Base-by-base conservation (phyloP, 345 rosid species). In the Brassica incana region DNA sequence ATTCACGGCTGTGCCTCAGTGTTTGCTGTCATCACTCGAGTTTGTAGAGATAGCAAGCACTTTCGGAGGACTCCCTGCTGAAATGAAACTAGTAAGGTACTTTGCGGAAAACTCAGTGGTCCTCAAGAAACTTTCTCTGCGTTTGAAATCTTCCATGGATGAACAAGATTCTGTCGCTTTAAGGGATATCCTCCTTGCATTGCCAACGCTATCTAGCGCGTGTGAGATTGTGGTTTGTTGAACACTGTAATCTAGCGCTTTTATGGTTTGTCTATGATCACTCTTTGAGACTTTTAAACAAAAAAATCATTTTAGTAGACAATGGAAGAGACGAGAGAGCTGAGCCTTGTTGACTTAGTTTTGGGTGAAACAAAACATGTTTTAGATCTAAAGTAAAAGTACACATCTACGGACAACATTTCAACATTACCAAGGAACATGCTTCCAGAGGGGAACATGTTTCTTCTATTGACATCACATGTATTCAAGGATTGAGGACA, bases 81-180 rank as follows among this genome's bases (percentile, higher is more conserved):
- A 56, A 20, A 58, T 35, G 38, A n/a, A 72, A 61, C 27, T 60
- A 23, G 67, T 33, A 61, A 60, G 38, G 9, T 61, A 61, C 27
- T 73, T 73, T 27, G 58, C 29, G 8, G 11, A 29, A 8, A 62
- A 73, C 40, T 61, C 76, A 1, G 16, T 7, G 25, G 16, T 61
- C 27, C 38, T 73, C 59, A 73, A 73, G 40, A 73, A 43, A 61
- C 76, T 72, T 61, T 3, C 48, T 38, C 2, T 61, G 15, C 56
- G 74, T 33, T 52, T 23, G 33, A 0, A 25, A 16, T 16, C 29
- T 18, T 7, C 27, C 61, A 7, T 56, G 27, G 11, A 2, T 35
- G 38, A 35, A 58, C 4, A 58, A 58, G 59, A 12, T 11, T 14
- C 20, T 10, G 12, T 23, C 2, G 5, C 25, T 33, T 23, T 67